Evolutionary conservation across 2,329 filamentous ascomycete species (phyloP).

Genomic region (Pezicula neosporulosa): DNA sequence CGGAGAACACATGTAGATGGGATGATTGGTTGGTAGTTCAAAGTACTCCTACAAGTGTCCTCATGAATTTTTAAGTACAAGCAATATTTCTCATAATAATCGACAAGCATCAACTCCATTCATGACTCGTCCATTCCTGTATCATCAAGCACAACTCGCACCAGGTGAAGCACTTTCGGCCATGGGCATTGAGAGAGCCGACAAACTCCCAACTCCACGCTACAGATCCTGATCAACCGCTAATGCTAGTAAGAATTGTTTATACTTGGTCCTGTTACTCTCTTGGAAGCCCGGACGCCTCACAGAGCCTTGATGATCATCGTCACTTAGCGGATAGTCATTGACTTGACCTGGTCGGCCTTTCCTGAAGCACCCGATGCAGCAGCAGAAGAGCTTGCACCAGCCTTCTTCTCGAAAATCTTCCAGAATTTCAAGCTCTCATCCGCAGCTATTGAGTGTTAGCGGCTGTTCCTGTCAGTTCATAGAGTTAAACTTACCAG

Average conservation of each 20-base stretch:
- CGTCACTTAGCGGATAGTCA: slow-evolving; percentile 75
- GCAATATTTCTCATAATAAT: background rate
- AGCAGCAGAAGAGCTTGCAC: slow-evolving; percentile 60
- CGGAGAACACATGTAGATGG: too few relatives aligned
- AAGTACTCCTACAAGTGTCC: background rate
- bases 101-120: slow-evolving; percentile 6
- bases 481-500: slow-evolving; percentile 49
- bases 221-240: slow-evolving; percentile 39
- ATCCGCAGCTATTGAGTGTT: slow-evolving; percentile 64
- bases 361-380: slow-evolving; percentile 69
- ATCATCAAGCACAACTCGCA: slow-evolving; percentile 30
- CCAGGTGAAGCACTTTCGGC: slow-evolving; percentile 43
- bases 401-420: slow-evolving; percentile 98
- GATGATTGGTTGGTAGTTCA: background rate
- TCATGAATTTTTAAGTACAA: background rate
- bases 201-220: slow-evolving; percentile 51
- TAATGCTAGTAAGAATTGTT: slow-evolving; percentile 35
- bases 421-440: slow-evolving; percentile 99
- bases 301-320: slow-evolving; percentile 18
- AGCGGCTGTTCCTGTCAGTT: slow-evolving; percentile 20
- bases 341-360: slow-evolving; percentile 87
- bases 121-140: slow-evolving; percentile 14
- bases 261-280: slow-evolving; percentile 28
- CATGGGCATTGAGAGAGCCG: slow-evolving; percentile 41
- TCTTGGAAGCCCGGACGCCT: slow-evolving; percentile 19